Conservation (phyloP, 2,329 filamentous ascomycete genomes). For the Cadophora sp. region DNA sequence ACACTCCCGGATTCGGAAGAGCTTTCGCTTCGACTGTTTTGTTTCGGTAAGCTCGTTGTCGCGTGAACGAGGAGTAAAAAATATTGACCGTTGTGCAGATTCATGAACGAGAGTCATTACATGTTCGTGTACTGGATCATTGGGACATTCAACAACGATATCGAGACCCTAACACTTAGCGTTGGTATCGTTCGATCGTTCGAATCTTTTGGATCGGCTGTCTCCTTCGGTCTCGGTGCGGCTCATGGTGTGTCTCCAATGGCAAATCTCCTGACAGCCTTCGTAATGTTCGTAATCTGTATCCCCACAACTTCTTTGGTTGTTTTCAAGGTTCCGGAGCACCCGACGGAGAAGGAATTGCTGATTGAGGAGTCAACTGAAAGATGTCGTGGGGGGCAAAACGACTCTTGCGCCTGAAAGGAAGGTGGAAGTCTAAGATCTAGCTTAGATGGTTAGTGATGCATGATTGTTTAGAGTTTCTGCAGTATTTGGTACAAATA, state of each 20-base stretch:
- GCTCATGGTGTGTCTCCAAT: slow-evolving; percentile 52
- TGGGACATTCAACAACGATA: slow-evolving; percentile 57
- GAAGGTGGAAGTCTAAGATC: neutral
- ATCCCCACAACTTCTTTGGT: slow-evolving; percentile 27
- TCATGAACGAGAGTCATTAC: slow-evolving; percentile 67
- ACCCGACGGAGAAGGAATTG: slow-evolving; percentile 20
- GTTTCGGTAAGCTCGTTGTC: slow-evolving; percentile 47
- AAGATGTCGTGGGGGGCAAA: neutral
- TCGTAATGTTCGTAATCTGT: slow-evolving; percentile 54
- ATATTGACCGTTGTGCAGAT: slow-evolving; percentile 37
- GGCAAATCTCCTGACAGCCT: slow-evolving; percentile 56
- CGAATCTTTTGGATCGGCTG: slow-evolving; percentile 55
- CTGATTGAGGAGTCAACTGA: slow-evolving; percentile 10
- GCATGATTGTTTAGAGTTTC: too few relatives aligned
- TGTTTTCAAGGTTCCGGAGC: slow-evolving; percentile 28
- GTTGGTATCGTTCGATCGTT: slow-evolving; percentile 57
- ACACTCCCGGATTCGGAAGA: slow-evolving; percentile 64
- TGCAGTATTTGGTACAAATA: too few relatives aligned
- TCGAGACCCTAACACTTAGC: slow-evolving; percentile 57
- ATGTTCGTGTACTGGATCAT: slow-evolving; percentile 70
- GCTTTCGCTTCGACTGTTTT: slow-evolving; percentile 61
- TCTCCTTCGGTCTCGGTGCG: slow-evolving; percentile 57
- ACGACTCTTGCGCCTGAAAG: neutral
- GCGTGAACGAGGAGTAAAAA: neutral
- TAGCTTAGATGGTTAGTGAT: too few relatives aligned